Percentiles rank a stretch among this genome's conserved stretches.
phyloP scores from a whole-genome alignment of 1,139 yeast genomes.

The Entelexis sorbosivorans region DNA sequence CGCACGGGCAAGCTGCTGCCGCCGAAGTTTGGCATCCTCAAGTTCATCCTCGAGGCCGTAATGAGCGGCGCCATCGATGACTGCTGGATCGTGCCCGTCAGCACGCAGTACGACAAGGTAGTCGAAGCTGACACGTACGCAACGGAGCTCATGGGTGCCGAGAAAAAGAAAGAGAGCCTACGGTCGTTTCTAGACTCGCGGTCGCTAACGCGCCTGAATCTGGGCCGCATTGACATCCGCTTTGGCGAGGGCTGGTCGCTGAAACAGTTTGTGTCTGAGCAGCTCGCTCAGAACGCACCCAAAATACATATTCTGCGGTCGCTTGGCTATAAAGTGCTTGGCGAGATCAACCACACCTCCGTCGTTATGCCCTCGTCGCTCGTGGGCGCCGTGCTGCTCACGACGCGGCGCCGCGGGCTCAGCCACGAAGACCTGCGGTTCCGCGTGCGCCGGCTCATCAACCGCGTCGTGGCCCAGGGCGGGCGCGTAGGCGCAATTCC shows the following conservation, averaged over 20 bases:
- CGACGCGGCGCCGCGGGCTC: slow-evolving; percentile 33
- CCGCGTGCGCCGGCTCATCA: slow-evolving; percentile 33
- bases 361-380: slow-evolving; percentile 39
- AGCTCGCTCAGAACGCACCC: slow-evolving; percentile 24
- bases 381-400: slow-evolving; percentile 35
- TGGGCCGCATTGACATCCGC: slow-evolving; percentile 37
- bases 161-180: slow-evolving; percentile 39
- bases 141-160: slow-evolving; percentile 49
- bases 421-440: slow-evolving; percentile 30
- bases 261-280: slow-evolving; percentile 29
- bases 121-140: slow-evolving; percentile 56
- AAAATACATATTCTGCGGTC: slow-evolving; percentile 30
- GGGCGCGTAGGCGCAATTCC: slow-evolving; percentile 33
- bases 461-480: slow-evolving; percentile 31
- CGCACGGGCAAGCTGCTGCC: slow-evolving; percentile 54
- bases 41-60: slow-evolving; percentile 41
- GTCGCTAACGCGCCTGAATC: slow-evolving; percentile 30
- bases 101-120: slow-evolving; percentile 56
- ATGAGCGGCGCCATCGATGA: slow-evolving; percentile 39
- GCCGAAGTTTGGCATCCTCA: slow-evolving; percentile 56
- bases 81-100: slow-evolving; percentile 44
- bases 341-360: slow-evolving; percentile 35
- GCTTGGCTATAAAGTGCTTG: slow-evolving; percentile 34
- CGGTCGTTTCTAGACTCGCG: slow-evolving; percentile 32
- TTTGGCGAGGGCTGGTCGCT: slow-evolving; percentile 37